These are phyloP conservation scores for Aspergillus latus DNA, from an alignment of 2,329 filamentous ascomycete genomes.

Conservation along the genomic window DNA sequence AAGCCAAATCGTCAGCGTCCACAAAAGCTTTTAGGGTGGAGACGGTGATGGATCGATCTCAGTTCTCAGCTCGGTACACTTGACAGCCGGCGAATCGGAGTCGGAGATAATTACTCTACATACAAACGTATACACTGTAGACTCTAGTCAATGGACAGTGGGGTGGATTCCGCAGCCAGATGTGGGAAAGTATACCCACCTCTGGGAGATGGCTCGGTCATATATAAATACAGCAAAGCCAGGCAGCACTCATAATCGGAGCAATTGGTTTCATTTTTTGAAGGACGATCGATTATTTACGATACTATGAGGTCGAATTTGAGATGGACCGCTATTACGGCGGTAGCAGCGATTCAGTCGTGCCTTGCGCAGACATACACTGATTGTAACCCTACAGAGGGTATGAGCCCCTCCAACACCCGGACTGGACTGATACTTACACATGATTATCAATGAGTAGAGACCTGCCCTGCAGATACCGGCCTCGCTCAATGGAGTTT, in stretches of 20 bases:
- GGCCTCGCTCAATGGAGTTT: conserved; percentile 57
- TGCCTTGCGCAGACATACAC: conserved; percentile 69
- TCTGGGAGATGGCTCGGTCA: too few relatives aligned
- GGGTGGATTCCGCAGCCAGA: background rate
- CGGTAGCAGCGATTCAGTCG: conserved; percentile 10
- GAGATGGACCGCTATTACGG: conserved; percentile 12
- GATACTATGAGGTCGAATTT: conserved; percentile 1
- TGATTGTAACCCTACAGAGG: conserved; percentile 66
- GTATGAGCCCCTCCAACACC: conserved; percentile 5
- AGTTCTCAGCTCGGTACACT: too few relatives aligned
- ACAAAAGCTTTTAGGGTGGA: conserved; percentile 1
- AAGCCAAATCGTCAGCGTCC: conserved; percentile 9
- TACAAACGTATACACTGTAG: too few relatives aligned
- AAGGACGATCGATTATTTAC: too few relatives aligned
- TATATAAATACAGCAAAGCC: too few relatives aligned
- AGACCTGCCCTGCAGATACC: conserved; percentile 64
- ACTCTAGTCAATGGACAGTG: background rate
- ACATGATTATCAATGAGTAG: too few relatives aligned
- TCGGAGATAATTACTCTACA: background rate
- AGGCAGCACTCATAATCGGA: too few relatives aligned
- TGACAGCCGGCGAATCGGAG: background rate
- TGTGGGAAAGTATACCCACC: background rate
- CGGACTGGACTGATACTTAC: background rate
- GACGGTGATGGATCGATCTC: background rate
- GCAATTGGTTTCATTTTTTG: too few relatives aligned